These are phyloP conservation scores for Mucor irregularis DNA, from an alignment of 371 early-diverging fungal species.

Conservation along the genomic window DNA sequence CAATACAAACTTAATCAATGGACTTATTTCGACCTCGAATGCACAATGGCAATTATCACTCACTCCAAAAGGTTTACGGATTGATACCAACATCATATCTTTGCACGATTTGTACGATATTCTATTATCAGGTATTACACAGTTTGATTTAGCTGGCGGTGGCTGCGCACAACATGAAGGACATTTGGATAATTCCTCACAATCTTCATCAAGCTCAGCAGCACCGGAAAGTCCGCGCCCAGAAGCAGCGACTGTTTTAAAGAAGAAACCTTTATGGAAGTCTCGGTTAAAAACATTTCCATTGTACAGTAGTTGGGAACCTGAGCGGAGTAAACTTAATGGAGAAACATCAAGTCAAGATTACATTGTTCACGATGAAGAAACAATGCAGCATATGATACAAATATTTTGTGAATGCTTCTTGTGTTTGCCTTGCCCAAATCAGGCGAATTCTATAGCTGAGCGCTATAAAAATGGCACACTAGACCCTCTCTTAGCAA, in stretches of 20 bases:
- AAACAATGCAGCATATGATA: slow-evolving; percentile 21
- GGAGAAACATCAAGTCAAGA: background rate
- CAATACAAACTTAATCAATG: too few species aligned
- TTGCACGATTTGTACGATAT: slow-evolving; percentile 44
- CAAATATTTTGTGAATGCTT: slow-evolving; percentile 26
- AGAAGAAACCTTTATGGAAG: slow-evolving; percentile 39
- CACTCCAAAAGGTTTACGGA: slow-evolving; percentile 39
- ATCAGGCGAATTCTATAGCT: slow-evolving; percentile 13
- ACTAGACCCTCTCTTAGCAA: slow-evolving; percentile 34
- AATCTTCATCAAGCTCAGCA: slow-evolving; percentile 22
- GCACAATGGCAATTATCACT: slow-evolving; percentile 45
- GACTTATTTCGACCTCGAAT: slow-evolving; percentile 5
- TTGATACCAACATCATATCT: slow-evolving; percentile 47
- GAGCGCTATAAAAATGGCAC: slow-evolving; percentile 17
- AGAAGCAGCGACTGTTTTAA: slow-evolving; percentile 30
- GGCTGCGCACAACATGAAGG: background rate
- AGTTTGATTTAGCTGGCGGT: slow-evolving; percentile 14
- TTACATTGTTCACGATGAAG: slow-evolving; percentile 1
- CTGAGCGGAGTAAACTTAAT: slow-evolving; percentile 2
- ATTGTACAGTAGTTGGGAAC: slow-evolving; percentile 51
- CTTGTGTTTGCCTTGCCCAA: slow-evolving; percentile 28
- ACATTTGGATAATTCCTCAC: slow-evolving; percentile 15
- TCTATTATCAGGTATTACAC: slow-evolving; percentile 38
- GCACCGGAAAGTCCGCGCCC: background rate
- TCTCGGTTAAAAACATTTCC: slow-evolving; percentile 41